These are phyloP conservation scores for Phytophthora hibernalis DNA, from an alignment of 352 stramenopile genomes.

Conservation along the genomic window DNA sequence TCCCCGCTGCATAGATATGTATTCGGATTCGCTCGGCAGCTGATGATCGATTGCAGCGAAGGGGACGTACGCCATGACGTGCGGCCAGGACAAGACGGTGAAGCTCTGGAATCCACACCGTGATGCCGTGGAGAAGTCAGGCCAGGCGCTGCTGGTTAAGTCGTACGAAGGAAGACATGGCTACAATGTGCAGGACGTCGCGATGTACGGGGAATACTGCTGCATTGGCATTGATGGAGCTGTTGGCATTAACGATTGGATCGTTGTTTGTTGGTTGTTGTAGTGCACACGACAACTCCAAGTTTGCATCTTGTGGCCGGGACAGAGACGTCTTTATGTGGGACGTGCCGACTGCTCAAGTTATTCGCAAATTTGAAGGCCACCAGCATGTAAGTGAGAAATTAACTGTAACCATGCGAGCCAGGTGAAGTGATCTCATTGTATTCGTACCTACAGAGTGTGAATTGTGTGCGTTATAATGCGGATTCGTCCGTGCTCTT, in stretches of 20 bases:
- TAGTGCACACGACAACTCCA: constrained; percentile 84
- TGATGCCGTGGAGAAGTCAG: constrained; percentile 58
- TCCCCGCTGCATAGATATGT: not conserved
- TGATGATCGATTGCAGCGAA: constrained; percentile 56
- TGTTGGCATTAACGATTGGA: not conserved
- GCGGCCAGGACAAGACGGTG: constrained; percentile 88
- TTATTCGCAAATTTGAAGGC: constrained; percentile 91
- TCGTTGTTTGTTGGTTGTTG: constrained; percentile 1
- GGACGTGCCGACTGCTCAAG: constrained; percentile 86
- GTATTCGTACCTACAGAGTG: constrained; percentile 46
- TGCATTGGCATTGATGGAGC: not conserved
- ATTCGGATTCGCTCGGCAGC: not conserved
- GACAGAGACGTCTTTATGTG: constrained; percentile 90
- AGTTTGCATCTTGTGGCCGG: constrained; percentile 88
- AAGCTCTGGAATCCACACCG: constrained; percentile 91
- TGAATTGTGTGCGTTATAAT: constrained; percentile 90
- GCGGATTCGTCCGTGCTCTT: constrained; percentile 81
- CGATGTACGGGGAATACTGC: constrained; percentile 59
- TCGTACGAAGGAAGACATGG: constrained; percentile 87
- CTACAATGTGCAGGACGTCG: constrained; percentile 91
- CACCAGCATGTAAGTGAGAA: constrained; percentile 68
- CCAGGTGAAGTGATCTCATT: not conserved
- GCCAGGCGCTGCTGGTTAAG: constrained; percentile 83
- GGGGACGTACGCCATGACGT: constrained; percentile 91
- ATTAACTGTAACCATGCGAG: not conserved